Evolutionary conservation across 2,329 filamentous ascomycete species (phyloP), one percentile per base, ranked within the genome.

Genomic region (Zymoseptoria brevis): DNA sequence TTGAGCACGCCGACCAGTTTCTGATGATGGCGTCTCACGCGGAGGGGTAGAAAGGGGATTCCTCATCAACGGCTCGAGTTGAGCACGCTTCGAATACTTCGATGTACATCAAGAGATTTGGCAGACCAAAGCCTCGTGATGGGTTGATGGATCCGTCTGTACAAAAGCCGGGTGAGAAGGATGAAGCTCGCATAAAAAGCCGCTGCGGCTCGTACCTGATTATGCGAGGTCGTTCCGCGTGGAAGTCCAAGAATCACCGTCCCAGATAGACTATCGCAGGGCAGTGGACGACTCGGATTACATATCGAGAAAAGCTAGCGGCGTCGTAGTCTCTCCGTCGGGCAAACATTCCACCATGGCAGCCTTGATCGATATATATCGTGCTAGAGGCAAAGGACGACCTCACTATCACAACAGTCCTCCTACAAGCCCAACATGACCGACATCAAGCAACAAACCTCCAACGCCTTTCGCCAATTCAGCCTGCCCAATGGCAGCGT

Each of bases 401-500:
- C 22, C 7, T 21, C 50, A 21, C 11, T 7, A 51, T 51, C 50
- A 22, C 50, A 21, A 2, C 50, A 8, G 13, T 6, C 4, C 16
- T 45, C 35, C 35, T 11, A n/a, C 16, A 45, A 16, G 13, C 16
- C 13, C 13, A 16, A n/a, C 11, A 45, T 45, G 35, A 45, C 35
- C 50, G 22, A 11, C 16, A n/a, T 8, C 45, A 50, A n/a, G n/a
- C 13, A 50, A 19, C 49, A 50, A 50, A 1, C 54, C n/a, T 55
- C 55, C 50, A 26, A 13, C 21, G 57, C 50, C 21, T 55, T 62
- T 41, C n/a, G 53, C 8, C 53, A 56, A 11, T 55, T 52, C 48
- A n/a, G 30, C 21, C 59, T 62, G 21, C 61, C 59, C 30, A 62
- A 62, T 59, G 61, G 61, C 48, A 49, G 26, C 55, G 57, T 52